These are phyloP conservation scores for Nakazawaea ambrosiae DNA, from an alignment of 805 yeast genomes.

Conservation along the genomic window DNA sequence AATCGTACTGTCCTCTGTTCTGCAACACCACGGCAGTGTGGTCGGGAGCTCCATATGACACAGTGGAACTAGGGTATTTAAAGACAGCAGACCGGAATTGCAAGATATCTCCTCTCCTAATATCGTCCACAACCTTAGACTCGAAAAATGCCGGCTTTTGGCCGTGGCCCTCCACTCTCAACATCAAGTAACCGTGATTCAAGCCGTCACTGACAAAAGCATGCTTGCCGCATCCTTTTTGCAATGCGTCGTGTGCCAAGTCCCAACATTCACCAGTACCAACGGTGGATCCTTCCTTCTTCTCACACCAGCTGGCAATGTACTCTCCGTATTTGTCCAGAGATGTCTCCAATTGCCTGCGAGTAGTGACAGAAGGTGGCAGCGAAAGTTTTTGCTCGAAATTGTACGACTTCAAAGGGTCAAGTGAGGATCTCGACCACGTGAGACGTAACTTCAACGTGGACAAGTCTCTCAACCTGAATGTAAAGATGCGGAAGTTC, in stretches of 20 bases:
- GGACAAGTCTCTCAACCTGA: slow-evolving; percentile 37
- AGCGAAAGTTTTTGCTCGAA: slow-evolving; percentile 28
- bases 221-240: slow-evolving; percentile 49
- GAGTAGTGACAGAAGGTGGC: slow-evolving; percentile 34
- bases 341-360: slow-evolving; percentile 25
- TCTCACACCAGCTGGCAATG: slow-evolving; percentile 49
- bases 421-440: slow-evolving; percentile 27
- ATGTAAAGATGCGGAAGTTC: slow-evolving; percentile 25
- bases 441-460: slow-evolving; percentile 25
- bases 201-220: slow-evolving; percentile 44
- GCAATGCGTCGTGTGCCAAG: slow-evolving; percentile 45
- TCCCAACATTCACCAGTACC: slow-evolving; percentile 61
- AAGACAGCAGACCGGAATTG: slow-evolving; percentile 39
- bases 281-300: slow-evolving; percentile 36
- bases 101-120: slow-evolving; percentile 49
- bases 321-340: slow-evolving; percentile 39
- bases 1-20: slow-evolving; percentile 21
- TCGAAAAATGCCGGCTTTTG: slow-evolving; percentile 23
- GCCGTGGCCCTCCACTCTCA: neutral
- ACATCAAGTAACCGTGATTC: slow-evolving; percentile 33
- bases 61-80: slow-evolving; percentile 25
- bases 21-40: slow-evolving; percentile 38
- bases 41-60: slow-evolving; percentile 43
- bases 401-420: slow-evolving; percentile 19
- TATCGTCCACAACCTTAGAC: slow-evolving; percentile 28